These are phyloP conservation scores for Mortierella sp. DNA, from an alignment of 371 early-diverging fungal genomes.

Conservation along the genomic window DNA sequence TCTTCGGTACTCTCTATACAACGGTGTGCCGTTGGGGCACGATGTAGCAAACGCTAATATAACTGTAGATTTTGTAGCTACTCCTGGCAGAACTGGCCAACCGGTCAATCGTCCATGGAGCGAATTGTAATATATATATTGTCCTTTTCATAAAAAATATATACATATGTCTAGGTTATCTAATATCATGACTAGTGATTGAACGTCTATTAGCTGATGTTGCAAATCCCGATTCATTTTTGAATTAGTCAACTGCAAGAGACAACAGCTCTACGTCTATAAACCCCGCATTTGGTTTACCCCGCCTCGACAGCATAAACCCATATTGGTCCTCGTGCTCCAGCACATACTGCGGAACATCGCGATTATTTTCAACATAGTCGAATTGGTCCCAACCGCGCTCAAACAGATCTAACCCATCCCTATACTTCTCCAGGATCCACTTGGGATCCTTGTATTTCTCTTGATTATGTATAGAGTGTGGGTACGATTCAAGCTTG, in stretches of 20 bases:
- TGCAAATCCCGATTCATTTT: no score
- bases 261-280: conserved; percentile 8
- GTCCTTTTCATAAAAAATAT: not conserved
- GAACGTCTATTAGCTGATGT: no score
- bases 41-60: not conserved
- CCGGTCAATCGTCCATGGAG: not conserved
- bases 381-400: not conserved
- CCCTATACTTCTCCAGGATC: conserved; percentile 20
- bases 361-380: conserved; percentile 12
- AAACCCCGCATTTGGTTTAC: conserved; percentile 19
- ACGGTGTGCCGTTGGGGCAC: not conserved
- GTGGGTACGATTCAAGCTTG: conserved; percentile 19
- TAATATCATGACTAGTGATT: not conserved
- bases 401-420: conserved; percentile 26
- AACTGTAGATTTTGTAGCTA: not conserved
- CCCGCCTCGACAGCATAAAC: conserved; percentile 16
- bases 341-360: conserved; percentile 19
- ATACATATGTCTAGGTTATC: not conserved
- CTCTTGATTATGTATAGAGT: conserved; percentile 4
- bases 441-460: conserved; percentile 1
- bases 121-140: conserved; percentile 2
- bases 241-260: no score
- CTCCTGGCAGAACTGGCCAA: not conserved
- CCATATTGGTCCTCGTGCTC: conserved; percentile 1
- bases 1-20: conserved; percentile 29